Base-by-base conservation (phyloP, 495 filamentous ascomycete genomes). In the Choiromyces venosus region DNA sequence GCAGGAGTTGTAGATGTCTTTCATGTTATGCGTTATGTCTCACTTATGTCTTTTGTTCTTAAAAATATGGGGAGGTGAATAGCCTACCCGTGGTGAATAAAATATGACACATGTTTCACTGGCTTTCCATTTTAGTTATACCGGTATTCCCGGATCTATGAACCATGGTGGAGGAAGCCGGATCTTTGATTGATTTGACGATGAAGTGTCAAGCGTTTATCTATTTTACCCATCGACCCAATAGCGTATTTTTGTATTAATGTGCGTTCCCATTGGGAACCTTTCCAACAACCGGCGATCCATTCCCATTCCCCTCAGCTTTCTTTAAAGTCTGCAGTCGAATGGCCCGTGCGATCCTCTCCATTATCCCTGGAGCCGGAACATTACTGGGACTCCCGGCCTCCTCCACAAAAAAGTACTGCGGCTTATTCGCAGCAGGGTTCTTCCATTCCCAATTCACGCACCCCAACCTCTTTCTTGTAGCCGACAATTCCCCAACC, bases 401-500 rank as follows among this genome's bases (percentile, higher is more conserved):
- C 40, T 77, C 69, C 16, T 77, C 75, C 33, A 77, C 69, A 69
- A 72, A 77, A 25, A 77, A 76, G 66, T 76, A 69, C 21, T 35
- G 71, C 16, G 66, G 75, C 37, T 76, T 76, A 52, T 66, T 44
- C 35, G 75, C 89, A 89, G 37, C 84, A 83, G 8, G 86, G 87
- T 85, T 92, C 93, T 6, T 89, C 87, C 71, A 90, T 87, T 6
- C 86, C 83, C 46, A 96, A 82, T 1, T 93, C 89, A 72, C 93
- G 85, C 40, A 85, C 82, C 29, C 85, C 74, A 75, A 93, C 88
- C 84, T 95, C 91, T 71, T 83, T 81, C 77, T 73, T 18, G 61
- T 65, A 56, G 66, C 71, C 29, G 33, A 69, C 61, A 92, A 81
- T 36, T 91, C 88, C 7, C 81, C 77, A 0, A 89, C 67, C 38